These are phyloP conservation scores for Coix lacrymajobi DNA, from an alignment of 176 grass and related monocot species.

Conservation along the genomic window DNA sequence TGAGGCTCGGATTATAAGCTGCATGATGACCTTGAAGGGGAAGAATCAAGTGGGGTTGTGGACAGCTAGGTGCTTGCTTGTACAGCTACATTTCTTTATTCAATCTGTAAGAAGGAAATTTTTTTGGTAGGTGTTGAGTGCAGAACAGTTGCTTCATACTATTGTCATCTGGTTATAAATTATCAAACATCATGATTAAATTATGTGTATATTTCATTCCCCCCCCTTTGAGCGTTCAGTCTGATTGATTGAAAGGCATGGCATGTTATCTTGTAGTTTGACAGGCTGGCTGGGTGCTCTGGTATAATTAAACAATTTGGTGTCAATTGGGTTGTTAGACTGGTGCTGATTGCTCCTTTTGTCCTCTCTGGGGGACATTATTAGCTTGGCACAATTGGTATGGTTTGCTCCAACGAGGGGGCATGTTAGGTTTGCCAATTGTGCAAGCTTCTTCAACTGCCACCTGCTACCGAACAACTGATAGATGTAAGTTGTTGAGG, in stretches of 20 bases:
- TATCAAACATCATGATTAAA: slow-evolving; percentile 42
- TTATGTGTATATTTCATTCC: slow-evolving; percentile 39
- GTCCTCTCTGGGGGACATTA: slow-evolving; percentile 21
- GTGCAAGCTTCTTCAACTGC: slow-evolving; percentile 35
- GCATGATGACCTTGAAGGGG: slow-evolving; percentile 39
- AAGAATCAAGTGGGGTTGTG: slow-evolving; percentile 40
- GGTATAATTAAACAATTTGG: slow-evolving; percentile 14
- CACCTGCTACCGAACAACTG: slow-evolving; percentile 26
- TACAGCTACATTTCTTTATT: slow-evolving; percentile 97
- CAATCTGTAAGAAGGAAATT: slow-evolving; percentile 86
- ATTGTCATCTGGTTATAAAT: slow-evolving; percentile 42
- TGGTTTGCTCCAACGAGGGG: slow-evolving; percentile 8
- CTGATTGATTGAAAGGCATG: slow-evolving; percentile 22
- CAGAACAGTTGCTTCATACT: slow-evolving; percentile 40
- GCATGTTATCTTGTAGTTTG: slow-evolving; percentile 25
- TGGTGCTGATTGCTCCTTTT: slow-evolving; percentile 38
- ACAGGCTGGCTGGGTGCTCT: slow-evolving; percentile 19
- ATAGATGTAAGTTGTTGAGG: slow-evolving; percentile 9
- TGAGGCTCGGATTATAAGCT: slow-evolving; percentile 13
- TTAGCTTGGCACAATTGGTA: slow-evolving; percentile 24
- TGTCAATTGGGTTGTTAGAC: slow-evolving; percentile 34
- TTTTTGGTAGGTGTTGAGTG: slow-evolving; percentile 61
- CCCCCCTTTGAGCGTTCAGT: slow-evolving; percentile 12
- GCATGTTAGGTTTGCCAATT: slow-evolving; percentile 32
- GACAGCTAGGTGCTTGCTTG: slow-evolving; percentile 69